Evolutionary conservation across 1,284 basidiomycete genomes (phyloP).

Genomic region (Malassezia obtusa): DNA sequence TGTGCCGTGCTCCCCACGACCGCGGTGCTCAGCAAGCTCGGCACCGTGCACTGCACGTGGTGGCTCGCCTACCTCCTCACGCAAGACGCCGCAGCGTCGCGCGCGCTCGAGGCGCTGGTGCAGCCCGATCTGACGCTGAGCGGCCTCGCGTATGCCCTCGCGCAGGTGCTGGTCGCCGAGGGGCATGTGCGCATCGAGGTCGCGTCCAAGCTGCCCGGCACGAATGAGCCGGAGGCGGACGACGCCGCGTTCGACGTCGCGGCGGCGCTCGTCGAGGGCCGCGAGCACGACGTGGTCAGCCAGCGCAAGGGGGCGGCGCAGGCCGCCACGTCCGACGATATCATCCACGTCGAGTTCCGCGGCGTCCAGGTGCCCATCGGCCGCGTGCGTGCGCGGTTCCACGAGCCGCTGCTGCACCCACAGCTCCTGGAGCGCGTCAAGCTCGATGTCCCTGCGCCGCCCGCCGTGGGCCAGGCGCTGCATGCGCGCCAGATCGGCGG

Average conservation of each 20-base stretch:
- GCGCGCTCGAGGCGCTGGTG: conserved; percentile 28
- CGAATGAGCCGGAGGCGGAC: conserved; percentile 49
- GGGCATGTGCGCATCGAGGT: conserved; percentile 22
- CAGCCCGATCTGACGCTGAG: not conserved
- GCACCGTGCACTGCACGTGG: conserved; percentile 34
- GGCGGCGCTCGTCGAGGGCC: conserved; percentile 49
- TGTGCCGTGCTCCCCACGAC: conserved; percentile 52
- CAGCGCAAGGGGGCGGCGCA: conserved; percentile 48
- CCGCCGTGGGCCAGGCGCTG: conserved; percentile 10
- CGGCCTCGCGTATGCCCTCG: conserved; percentile 19
- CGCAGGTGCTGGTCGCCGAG: conserved; percentile 29
- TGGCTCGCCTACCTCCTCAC: conserved; percentile 39
- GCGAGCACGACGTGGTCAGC: conserved; percentile 19
- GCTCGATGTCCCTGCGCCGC: conserved; percentile 5
- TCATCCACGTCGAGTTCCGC: conserved; percentile 26
- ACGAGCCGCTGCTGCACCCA: conserved; percentile 35
- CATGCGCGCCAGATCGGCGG: conserved; percentile 8
- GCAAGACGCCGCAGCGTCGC: conserved; percentile 31
- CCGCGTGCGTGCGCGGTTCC: conserved; percentile 29
- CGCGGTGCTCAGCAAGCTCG: conserved; percentile 29
- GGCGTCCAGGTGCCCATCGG: conserved; percentile 36
- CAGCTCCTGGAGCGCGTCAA: conserved; percentile 27
- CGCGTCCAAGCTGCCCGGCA: not conserved
- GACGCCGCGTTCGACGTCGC: conserved; percentile 63
- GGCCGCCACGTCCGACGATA: conserved; percentile 60